Base-by-base conservation (phyloP, 1,284 basidiomycete genomes). In the Dichomitus squalens region DNA sequence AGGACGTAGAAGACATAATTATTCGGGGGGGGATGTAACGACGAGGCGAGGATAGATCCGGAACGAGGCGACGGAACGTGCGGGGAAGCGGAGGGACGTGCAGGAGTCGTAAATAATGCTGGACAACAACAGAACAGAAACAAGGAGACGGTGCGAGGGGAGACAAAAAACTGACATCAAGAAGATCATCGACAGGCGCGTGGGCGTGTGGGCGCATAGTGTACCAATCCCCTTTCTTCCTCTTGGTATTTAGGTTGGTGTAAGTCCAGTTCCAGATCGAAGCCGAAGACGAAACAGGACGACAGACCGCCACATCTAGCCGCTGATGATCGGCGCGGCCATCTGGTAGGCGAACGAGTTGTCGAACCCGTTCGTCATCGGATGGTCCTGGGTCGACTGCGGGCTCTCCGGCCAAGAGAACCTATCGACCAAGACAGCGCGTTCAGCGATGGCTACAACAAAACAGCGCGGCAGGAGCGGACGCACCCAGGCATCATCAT, bases 401-500 rank as follows among this genome's bases (percentile, higher is more conserved):
- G 64, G 64, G 25, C 59, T 59, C 56, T 66, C 65, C n/a, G 65
- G 61, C 65, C 65, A 68, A 6, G 64, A 55, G 52, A 62, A 68
- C 33, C 66, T 68, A 44, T 21, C 21, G 7, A 49, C 2, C 16
- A 8, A 27, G 3, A 7, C 31, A 39, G 1, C 16, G n/a, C 34
- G 16, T 38, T 43, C 27, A 49, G 27, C 27, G 3, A n/a, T 12
- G 7, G 14, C 6, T 31, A 21, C 16, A 11, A 8, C 18, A 31
- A 35, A 11, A 6, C 25, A 9, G 16, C 4, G 8, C 46, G 8
- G 23, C 7, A 33, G 6, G 14, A 2, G 0, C 12, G 6, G 25
- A 66, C 73, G 34, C 53, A 90, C 85, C 90, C 90, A 49, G 90
- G 89, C 86, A 91, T 88, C 86, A 92, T 86, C 83, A 90, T 86